Conservation (phyloP, 192 early-diverging fungal genomes). For the Podila verticillata region DNA sequence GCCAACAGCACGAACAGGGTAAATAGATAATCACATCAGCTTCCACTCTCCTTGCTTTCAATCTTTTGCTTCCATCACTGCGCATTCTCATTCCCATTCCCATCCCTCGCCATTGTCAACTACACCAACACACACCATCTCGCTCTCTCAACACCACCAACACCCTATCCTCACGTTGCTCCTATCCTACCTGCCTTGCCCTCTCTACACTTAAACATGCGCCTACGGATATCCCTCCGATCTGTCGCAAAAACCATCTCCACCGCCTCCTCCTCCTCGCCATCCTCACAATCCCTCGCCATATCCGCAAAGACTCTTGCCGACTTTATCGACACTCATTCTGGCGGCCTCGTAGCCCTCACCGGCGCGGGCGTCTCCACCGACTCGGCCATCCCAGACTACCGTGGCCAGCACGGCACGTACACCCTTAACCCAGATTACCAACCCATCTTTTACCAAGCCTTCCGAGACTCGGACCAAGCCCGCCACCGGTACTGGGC, state of each 20-base stretch:
- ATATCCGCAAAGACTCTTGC: conserved; percentile 36
- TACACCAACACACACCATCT: too few species aligned
- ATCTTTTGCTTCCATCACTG: too few species aligned
- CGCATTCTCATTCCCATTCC: too few species aligned
- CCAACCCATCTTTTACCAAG: conserved; percentile 86
- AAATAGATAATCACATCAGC: too few species aligned
- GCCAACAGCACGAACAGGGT: too few species aligned
- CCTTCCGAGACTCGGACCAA: conserved; percentile 46
- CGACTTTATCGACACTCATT: conserved; percentile 43
- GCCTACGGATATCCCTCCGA: conserved; percentile 24
- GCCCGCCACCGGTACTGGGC: conserved; percentile 91
- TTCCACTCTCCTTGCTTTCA: too few species aligned
- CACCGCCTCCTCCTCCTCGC: background rate
- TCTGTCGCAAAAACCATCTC: conserved; percentile 35
- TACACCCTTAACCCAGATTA: conserved; percentile 79
- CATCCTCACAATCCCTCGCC: background rate
- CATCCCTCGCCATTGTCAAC: background rate
- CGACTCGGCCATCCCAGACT: conserved; percentile 83
- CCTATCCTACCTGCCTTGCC: background rate
- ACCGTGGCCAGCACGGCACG: conserved; percentile 75
- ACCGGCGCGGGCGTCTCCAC: conserved; percentile 72
- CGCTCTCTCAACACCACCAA: background rate
- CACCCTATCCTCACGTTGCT: background rate
- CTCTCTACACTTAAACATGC: conserved; percentile 3
- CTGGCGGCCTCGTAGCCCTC: conserved; percentile 52